Evolutionary conservation across 179 eudicot species (phyloP), one percentile per base, ranked within the genome.

Genomic region (Heliamphora pulchella): DNA sequence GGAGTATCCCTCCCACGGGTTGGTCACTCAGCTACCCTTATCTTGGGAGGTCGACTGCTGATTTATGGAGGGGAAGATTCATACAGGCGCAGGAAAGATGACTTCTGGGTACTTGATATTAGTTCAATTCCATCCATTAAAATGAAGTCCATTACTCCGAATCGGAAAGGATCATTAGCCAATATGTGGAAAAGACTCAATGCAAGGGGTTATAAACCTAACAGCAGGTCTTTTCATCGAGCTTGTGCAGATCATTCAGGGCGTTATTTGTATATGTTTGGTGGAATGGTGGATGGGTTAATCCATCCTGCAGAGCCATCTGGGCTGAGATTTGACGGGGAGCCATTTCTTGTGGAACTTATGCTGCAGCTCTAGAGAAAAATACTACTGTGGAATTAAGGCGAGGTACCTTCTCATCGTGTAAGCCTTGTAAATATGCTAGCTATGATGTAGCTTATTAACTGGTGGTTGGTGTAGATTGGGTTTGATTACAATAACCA

Each of bases 61-160:
- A 89, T 96, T 11, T 94, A 89, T 51, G 99, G 98, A 57, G 99
- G 99, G 74, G 99, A 96, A 84, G 98, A 94, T 77, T 87, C 97
- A 0, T 64, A 82, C 67, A 92, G 99, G 79, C 86, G 74, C 66
- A 86, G 97, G 85, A 96, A 96, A 81, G 87, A 89, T 53, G 99
- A 96, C 73, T 89, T 92, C 75, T 96, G 99, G 99, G 61, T 94
- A 83, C 83, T 96, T 51, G 99, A 96, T 80, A 83, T 91, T 64
- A 89, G 83, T 76, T 84, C 90, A 1, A 78, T 84, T 50, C 83
- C 87, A n/a, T 78, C 85, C 22, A 6, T 83, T 39, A 82, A 77
- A 85, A 82, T 75, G 82, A 82, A 82, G 73, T 81, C 89, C 4
- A n/a, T 70, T 41, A 78, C 86, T 11, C 59, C 77, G 20, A 81